A percentile compares a stretch with the other conserved stretches of the same genome.
phyloP scores from a whole-genome alignment of 2,329 filamentous ascomycete genomes.

The Pseudogymnoascus verrucosus region DNA sequence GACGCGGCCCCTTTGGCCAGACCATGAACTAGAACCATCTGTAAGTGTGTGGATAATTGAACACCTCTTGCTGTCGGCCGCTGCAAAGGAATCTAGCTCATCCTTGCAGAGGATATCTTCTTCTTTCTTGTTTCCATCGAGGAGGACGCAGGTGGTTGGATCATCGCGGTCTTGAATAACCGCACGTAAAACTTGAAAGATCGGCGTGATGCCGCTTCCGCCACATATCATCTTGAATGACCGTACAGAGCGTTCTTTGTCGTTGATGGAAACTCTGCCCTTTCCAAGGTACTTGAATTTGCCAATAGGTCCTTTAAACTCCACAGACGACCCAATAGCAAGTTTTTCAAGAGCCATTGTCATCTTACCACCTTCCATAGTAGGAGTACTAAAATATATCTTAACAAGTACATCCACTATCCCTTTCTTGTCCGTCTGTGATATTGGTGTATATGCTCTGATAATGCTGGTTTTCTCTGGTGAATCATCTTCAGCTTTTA shows the following conservation, averaged over 20 bases:
- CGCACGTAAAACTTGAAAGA: slow-evolving; percentile 73
- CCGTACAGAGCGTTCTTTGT: slow-evolving; percentile 47
- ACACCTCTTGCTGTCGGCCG: slow-evolving; percentile 47
- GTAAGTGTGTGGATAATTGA: slow-evolving; percentile 64
- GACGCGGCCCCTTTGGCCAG: slow-evolving; percentile 60
- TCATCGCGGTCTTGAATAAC: slow-evolving; percentile 59
- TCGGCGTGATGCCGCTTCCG: slow-evolving; percentile 86
- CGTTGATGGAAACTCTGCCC: slow-evolving; percentile 55
- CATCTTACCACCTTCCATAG: slow-evolving; percentile 65
- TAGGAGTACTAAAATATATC: slow-evolving; percentile 59
- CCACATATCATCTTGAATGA: slow-evolving; percentile 81
- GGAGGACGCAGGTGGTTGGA: slow-evolving; percentile 58
- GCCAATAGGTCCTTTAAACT: slow-evolving; percentile 83
- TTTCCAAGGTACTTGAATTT: slow-evolving; percentile 71
- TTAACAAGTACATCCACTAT: slow-evolving; percentile 72
- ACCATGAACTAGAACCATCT: slow-evolving; percentile 55
- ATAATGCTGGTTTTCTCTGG: slow-evolving; percentile 68
- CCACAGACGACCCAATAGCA: slow-evolving; percentile 62
- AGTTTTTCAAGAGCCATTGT: slow-evolving; percentile 69
- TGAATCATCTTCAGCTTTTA: slow-evolving; percentile 59
- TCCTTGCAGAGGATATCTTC: slow-evolving; percentile 75
- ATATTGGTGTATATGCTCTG: slow-evolving; percentile 80
- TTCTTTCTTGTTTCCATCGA: slow-evolving; percentile 69
- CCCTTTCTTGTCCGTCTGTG: slow-evolving; percentile 52
- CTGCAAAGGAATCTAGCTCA: slow-evolving; percentile 60